These are phyloP conservation scores for Umbelopsis sp. DNA, from an alignment of 192 early-diverging fungal species.

Conservation along the genomic window DNA sequence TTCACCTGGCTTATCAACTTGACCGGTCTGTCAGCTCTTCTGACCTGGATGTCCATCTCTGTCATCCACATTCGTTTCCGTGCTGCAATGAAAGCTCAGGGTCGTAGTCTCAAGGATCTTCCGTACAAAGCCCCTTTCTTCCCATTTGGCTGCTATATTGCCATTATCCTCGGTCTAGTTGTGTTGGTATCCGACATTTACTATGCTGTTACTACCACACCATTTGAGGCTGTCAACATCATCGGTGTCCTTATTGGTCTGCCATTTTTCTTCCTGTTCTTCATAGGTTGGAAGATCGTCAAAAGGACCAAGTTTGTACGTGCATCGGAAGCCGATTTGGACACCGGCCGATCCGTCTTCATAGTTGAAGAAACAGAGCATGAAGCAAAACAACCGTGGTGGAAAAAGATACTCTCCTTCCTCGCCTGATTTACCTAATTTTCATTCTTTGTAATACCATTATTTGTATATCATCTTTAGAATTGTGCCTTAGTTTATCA, in stretches of 20 bases:
- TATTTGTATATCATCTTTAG: no score
- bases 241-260: slow-evolving; percentile 46
- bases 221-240: slow-evolving; percentile 15
- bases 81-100: slow-evolving; percentile 72
- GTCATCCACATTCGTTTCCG: slow-evolving; percentile 85
- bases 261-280: slow-evolving; percentile 64
- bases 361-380: not conserved
- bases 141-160: slow-evolving; percentile 68
- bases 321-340: slow-evolving; percentile 64
- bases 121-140: slow-evolving; percentile 73
- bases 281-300: slow-evolving; percentile 64
- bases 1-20: slow-evolving; percentile 68
- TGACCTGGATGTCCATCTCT: slow-evolving; percentile 83
- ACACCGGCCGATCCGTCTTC: slow-evolving; percentile 34
- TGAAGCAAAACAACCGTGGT: not conserved
- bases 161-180: slow-evolving; percentile 59
- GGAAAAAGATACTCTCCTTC: not conserved
- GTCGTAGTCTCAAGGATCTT: slow-evolving; percentile 59
- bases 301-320: slow-evolving; percentile 67
- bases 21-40: slow-evolving; percentile 72
- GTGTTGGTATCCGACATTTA: slow-evolving; percentile 65
- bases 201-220: slow-evolving; percentile 49
- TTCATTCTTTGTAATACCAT: not conserved
- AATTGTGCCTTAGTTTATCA: no score
- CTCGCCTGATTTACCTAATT: not conserved